Evolutionary conservation across 208 protist species (phyloP).

Genomic region (Naegleria lovaniensis): DNA sequence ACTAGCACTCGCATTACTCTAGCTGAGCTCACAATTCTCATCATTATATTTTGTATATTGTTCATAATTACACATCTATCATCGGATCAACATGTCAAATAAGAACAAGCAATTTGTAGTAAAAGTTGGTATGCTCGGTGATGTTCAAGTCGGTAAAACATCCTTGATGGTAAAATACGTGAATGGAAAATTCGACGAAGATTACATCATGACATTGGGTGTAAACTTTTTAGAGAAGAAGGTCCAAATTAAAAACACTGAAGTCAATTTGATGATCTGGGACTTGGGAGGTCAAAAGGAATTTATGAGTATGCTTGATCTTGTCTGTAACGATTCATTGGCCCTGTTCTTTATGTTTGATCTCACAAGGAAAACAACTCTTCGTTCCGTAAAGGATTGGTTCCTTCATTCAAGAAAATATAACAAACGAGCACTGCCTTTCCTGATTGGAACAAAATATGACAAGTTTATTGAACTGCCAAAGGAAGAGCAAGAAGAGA

Average conservation of each 20-base stretch:
- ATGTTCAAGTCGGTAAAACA: constrained; percentile 65
- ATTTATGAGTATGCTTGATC: constrained; percentile 75
- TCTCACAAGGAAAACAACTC: constrained; percentile 62
- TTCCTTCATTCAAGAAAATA: constrained; percentile 69
- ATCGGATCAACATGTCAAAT: neutral
- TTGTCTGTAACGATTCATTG: constrained; percentile 80
- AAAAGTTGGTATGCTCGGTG: constrained; percentile 73
- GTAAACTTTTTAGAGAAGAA: constrained; percentile 89
- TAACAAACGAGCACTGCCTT: constrained; percentile 71
- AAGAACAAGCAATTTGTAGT: constrained; percentile 37
- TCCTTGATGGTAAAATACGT: constrained; percentile 76
- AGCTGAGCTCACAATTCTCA: too few relatives aligned
- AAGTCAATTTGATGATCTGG: constrained; percentile 80
- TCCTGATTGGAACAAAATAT: constrained; percentile 82
- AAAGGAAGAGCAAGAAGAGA: constrained; percentile 62
- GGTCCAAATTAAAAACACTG: constrained; percentile 56
- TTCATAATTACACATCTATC: too few relatives aligned
- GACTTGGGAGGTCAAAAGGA: constrained; percentile 78
- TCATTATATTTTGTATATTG: too few relatives aligned
- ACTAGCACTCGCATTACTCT: too few relatives aligned
- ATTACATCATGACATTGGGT: constrained; percentile 62
- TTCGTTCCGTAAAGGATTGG: constrained; percentile 73
- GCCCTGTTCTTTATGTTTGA: constrained; percentile 84
- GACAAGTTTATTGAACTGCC: constrained; percentile 62
- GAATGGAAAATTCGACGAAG: constrained; percentile 64